phyloP scores from a whole-genome alignment of 2,329 filamentous ascomycete genomes.

The Bipolaris cookei region DNA sequence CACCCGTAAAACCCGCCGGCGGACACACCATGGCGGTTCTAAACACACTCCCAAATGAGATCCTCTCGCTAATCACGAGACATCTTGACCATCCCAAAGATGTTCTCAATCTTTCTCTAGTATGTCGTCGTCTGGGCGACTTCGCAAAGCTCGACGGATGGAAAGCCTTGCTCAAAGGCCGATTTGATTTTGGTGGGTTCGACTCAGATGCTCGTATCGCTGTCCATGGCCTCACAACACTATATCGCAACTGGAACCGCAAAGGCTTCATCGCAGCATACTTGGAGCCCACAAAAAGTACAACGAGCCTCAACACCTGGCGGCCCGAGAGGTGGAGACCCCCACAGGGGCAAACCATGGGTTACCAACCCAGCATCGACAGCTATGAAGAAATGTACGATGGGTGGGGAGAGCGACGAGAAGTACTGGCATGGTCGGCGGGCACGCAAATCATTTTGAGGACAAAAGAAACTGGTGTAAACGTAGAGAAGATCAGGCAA shows the following conservation, averaged over 20 bases:
- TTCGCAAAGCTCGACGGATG: conserved; percentile 43
- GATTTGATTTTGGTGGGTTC: conserved; percentile 34
- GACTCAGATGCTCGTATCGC: conserved; percentile 44
- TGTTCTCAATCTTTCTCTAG: conserved; percentile 33
- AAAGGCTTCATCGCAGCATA: conserved; percentile 63
- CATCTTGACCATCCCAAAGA: conserved; percentile 40
- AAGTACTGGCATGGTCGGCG: conserved; percentile 66
- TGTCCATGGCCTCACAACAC: conserved; percentile 61
- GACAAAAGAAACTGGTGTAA: conserved; percentile 53
- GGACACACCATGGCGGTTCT: conserved; percentile 30
- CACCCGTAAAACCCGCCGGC: not conserved
- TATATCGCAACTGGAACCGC: conserved; percentile 64
- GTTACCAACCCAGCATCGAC: conserved; percentile 65
- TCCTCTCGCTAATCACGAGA: conserved; percentile 40
- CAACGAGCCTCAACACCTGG: conserved; percentile 47
- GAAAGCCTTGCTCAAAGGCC: conserved; percentile 43
- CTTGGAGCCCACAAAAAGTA: conserved; percentile 52
- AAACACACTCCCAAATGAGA: conserved; percentile 40
- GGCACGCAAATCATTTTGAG: conserved; percentile 63
- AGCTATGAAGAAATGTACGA: conserved; percentile 60
- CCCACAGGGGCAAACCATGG: conserved; percentile 60
- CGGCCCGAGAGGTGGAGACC: conserved; percentile 48
- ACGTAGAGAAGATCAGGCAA: conserved; percentile 30
- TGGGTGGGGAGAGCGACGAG: conserved; percentile 54
- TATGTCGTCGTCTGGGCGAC: conserved; percentile 29